Conservation (phyloP, 495 filamentous ascomycete genomes). For the Penicillium dipodomyicola region DNA sequence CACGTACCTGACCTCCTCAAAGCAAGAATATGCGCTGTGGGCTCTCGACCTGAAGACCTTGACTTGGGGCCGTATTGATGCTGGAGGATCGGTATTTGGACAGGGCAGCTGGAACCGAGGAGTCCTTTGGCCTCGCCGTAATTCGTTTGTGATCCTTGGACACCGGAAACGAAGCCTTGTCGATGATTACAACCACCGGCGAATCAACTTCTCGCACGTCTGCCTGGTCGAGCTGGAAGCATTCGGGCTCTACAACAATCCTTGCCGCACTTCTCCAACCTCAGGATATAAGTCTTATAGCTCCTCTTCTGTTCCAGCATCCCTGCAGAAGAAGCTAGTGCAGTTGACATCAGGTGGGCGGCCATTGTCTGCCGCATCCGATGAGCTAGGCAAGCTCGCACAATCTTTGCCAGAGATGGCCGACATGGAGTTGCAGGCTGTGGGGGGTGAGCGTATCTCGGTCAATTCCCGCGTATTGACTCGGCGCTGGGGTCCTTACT, state of each 20-base stretch:
- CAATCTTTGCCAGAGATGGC: slow-evolving; percentile 76
- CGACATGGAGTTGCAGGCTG: slow-evolving; percentile 95
- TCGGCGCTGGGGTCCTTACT: slow-evolving; percentile 90
- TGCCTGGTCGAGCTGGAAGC: slow-evolving; percentile 96
- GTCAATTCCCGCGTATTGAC: slow-evolving; percentile 88
- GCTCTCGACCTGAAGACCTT: slow-evolving; percentile 83
- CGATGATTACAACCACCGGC: slow-evolving; percentile 95
- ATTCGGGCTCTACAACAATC: slow-evolving; percentile 95
- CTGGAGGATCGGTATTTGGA: slow-evolving; percentile 87
- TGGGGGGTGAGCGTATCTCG: slow-evolving; percentile 85
- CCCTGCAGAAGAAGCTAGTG: slow-evolving; percentile 55
- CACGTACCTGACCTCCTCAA: slow-evolving; percentile 94
- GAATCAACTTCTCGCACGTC: slow-evolving; percentile 95
- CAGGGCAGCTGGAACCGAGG: slow-evolving; percentile 97
- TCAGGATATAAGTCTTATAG: slow-evolving; percentile 80
- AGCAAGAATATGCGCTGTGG: slow-evolving; percentile 98
- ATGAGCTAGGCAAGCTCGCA: slow-evolving; percentile 80
- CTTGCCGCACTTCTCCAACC: slow-evolving; percentile 69
- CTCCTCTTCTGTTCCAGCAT: slow-evolving; percentile 59
- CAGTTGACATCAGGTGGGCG: slow-evolving; percentile 69
- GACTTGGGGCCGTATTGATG: slow-evolving; percentile 94
- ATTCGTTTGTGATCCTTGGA: slow-evolving; percentile 91
- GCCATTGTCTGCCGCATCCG: slow-evolving; percentile 64
- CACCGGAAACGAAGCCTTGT: slow-evolving; percentile 91
- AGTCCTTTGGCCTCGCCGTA: slow-evolving; percentile 86